A percentile compares a stretch with the other conserved stretches of the same genome.
phyloP scores from a whole-genome alignment of 257 asterid genomes.

The Gynochthodes officinalis region DNA sequence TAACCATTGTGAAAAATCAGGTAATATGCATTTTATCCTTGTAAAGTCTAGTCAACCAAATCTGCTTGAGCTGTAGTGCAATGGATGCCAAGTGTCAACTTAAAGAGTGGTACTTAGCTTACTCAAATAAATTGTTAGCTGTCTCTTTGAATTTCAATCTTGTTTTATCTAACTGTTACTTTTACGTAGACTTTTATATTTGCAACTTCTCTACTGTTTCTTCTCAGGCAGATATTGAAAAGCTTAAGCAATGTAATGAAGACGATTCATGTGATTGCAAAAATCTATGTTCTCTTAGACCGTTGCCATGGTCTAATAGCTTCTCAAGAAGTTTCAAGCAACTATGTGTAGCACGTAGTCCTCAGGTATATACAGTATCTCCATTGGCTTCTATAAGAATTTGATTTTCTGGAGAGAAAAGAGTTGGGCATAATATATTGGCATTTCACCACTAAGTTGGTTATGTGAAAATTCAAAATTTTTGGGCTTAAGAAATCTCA shows the following conservation, averaged over 20 bases:
- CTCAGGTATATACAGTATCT: constrained; percentile 48
- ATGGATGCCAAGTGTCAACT: background rate
- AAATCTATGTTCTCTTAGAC: constrained; percentile 48
- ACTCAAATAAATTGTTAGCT: background rate
- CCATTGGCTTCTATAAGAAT: background rate
- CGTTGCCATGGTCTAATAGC: constrained; percentile 77
- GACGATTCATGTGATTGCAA: constrained; percentile 79
- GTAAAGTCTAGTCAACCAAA: background rate
- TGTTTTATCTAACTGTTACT: background rate
- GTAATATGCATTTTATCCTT: constrained; percentile 25
- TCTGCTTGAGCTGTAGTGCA: background rate
- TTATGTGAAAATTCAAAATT: background rate
- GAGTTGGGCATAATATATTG: background rate
- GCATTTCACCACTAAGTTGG: background rate
- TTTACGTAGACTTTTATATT: background rate
- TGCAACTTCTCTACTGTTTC: constrained; percentile 1
- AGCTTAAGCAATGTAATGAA: constrained; percentile 49
- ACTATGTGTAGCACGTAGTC: constrained; percentile 60
- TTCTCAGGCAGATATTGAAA: constrained; percentile 59
- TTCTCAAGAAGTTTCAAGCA: constrained; percentile 73
- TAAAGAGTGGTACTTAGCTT: background rate
- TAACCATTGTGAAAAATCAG: constrained; percentile 48
- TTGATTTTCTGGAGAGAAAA: background rate
- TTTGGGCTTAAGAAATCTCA: background rate
- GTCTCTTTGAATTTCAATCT: background rate